Evolutionary conservation across 2,329 filamentous ascomycete genomes (phyloP), one percentile per base, ranked within the genome.

Genomic region (Xylaria sp.): DNA sequence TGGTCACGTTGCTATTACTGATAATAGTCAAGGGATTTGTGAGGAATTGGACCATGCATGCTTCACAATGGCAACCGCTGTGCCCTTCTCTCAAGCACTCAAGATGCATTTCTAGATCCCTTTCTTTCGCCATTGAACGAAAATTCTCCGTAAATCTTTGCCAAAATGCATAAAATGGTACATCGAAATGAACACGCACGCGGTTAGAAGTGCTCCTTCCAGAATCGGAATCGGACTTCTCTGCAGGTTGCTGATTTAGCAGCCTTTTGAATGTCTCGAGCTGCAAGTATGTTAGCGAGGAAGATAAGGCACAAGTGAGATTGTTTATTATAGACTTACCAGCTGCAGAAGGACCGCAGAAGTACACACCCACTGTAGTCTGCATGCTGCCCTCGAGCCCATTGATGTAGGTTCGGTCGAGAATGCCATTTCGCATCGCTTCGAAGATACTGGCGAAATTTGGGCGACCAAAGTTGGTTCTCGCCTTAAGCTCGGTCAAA

Each of bases 361-460:
- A 98, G 84, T 99, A 99, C 23, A 99, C 95, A 82, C 96, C 96
- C 13, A 99, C 92, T 46, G 95, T 94, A 3, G 94, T 97, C 76
- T 89, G 88, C 78, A 91, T 86, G 75, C 87, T 91, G 68, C 89
- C 89, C 81, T 97, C 92, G 18, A 98, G 82, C 0, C 94, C 94
- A 63, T 88, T 88, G 76, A 98, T 89, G 78, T 98, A 99, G 0
- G 90, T 92, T 75, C 94, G 89, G 79, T 97, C 90, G 62, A 94
- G 80, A 70, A 99, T 94, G 51, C 95, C 95, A 67, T 97, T 90
- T 54, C 94, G 90, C 94, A 99, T 97, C 0, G 89, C 91, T 37
- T 87, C 85, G 73, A 99, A 93, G 67, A 99, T 84, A 65, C 91
- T 88, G 55, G 84, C 83, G 82, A 98, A 98, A 81, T 99, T 93